Evolutionary conservation across 2,329 filamentous ascomycete genomes (phyloP).

Genomic region (Ascochyta rabiei): DNA sequence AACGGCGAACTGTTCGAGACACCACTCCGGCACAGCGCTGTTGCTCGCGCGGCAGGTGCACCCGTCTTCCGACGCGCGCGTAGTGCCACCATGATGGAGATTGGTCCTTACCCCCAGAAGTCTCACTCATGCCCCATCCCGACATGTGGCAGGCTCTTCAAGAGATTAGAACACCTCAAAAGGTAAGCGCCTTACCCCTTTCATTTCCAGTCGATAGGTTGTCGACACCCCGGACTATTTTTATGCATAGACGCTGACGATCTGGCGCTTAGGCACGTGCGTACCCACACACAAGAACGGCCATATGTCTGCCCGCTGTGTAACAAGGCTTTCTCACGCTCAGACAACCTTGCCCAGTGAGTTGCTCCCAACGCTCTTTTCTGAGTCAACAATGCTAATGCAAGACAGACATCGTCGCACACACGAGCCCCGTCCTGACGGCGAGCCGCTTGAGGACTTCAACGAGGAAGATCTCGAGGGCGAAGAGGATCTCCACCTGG

Average conservation of each 20-base stretch:
- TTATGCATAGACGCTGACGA: constrained; percentile 55
- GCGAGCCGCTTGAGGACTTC: constrained; percentile 64
- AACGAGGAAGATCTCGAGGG: constrained; percentile 89
- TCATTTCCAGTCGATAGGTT: constrained; percentile 17
- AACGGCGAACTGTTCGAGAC: constrained; percentile 47
- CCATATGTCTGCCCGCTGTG: constrained; percentile 97
- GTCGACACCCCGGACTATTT: constrained; percentile 21
- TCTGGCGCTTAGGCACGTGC: constrained; percentile 79
- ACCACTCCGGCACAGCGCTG: constrained; percentile 62
- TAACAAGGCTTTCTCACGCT: constrained; percentile 98
- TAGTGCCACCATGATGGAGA: constrained; percentile 94
- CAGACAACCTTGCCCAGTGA: constrained; percentile 98
- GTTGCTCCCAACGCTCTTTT: constrained; percentile 30
- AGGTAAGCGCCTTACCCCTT: constrained; percentile 70
- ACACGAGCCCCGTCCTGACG: constrained; percentile 75
- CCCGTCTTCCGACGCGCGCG: constrained; percentile 87
- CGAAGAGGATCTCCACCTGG: constrained; percentile 82
- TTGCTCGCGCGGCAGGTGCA: constrained; percentile 65
- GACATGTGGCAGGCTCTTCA: constrained; percentile 95
- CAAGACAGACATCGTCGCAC: constrained; percentile 69
- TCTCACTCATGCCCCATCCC: constrained; percentile 99
- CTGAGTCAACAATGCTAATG: constrained; percentile 42
- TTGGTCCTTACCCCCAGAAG: constrained; percentile 95
- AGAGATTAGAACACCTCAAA: constrained; percentile 98
- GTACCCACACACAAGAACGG: constrained; percentile 98